These are phyloP conservation scores for Metarhizium guizhouense DNA, from an alignment of 2,329 filamentous ascomycete genomes.

Conservation along the genomic window DNA sequence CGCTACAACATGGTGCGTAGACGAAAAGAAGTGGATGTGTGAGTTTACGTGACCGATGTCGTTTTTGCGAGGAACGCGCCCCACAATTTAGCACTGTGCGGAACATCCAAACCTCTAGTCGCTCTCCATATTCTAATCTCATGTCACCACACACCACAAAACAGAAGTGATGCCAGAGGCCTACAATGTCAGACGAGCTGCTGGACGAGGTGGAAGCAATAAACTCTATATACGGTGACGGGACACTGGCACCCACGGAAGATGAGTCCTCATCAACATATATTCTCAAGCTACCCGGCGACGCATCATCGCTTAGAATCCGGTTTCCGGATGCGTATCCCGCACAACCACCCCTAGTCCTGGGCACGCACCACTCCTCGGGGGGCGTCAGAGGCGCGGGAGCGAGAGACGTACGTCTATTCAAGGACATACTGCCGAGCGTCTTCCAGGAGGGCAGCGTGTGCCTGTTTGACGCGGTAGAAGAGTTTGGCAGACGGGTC, in stretches of 20 bases:
- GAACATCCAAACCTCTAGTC: neutral
- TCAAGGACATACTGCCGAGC: constrained; percentile 56
- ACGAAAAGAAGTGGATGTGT: neutral
- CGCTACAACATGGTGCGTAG: neutral
- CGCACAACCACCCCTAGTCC: constrained; percentile 58
- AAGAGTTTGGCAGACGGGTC: constrained; percentile 50
- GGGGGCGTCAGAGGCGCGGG: constrained; percentile 67
- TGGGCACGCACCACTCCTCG: constrained; percentile 74
- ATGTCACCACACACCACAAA: neutral
- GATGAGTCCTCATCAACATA: constrained; percentile 30
- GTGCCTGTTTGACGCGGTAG: constrained; percentile 86
- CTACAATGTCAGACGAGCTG: constrained; percentile 48
- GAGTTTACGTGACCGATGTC: neutral
- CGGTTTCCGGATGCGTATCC: constrained; percentile 71
- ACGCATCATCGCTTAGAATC: constrained; percentile 49
- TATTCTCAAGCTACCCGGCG: constrained; percentile 58
- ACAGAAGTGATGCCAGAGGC: neutral
- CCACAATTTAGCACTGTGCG: neutral
- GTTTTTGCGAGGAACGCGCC: neutral
- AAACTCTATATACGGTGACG: constrained; percentile 72
- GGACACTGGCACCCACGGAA: constrained; percentile 43
- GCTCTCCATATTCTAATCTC: neutral
- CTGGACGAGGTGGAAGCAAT: constrained; percentile 70
- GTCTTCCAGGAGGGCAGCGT: constrained; percentile 67
- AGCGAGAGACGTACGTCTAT: constrained; percentile 57